phyloP scores from a whole-genome alignment of 2,329 filamentous ascomycete genomes.

The Immersiporthe knoxdaviesiana region DNA sequence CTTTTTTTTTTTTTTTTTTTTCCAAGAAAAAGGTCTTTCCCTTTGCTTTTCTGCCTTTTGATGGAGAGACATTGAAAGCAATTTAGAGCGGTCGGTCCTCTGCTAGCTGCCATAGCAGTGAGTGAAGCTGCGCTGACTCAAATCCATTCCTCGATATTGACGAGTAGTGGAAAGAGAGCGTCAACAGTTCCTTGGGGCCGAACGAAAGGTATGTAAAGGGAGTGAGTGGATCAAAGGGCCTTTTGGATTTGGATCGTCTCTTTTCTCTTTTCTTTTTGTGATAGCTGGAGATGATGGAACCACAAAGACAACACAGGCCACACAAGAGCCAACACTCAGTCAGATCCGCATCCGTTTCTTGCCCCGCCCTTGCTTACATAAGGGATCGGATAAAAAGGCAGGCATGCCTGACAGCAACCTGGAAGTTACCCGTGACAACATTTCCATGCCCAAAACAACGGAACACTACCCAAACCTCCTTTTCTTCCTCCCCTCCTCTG shows the following conservation, averaged over 20 bases:
- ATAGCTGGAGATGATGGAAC: constrained; percentile 16
- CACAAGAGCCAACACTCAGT: background rate
- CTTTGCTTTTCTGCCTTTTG: background rate
- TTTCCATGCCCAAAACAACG: constrained; percentile 26
- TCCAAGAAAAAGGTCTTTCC: background rate
- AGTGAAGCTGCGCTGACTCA: background rate
- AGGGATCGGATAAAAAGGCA: constrained; percentile 12
- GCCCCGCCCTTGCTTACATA: constrained; percentile 29
- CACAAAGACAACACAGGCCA: background rate
- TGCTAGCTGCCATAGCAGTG: background rate
- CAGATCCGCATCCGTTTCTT: constrained; percentile 1
- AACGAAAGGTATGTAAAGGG: background rate
- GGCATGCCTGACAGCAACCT: constrained; percentile 4
- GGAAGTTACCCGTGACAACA: constrained; percentile 16
- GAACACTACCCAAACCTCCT: constrained; percentile 15
- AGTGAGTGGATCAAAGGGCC: background rate
- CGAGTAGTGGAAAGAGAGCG: background rate
- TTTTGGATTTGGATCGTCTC: background rate
- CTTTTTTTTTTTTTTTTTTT: background rate
- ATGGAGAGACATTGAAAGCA: background rate
- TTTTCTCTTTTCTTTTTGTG: background rate
- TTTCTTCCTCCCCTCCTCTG: background rate
- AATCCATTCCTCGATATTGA: background rate
- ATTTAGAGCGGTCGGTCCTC: background rate
- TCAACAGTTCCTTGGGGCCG: background rate